These are phyloP conservation scores for Mycena galericulata DNA, from an alignment of 768 basidiomycete genomes.

Conservation along the genomic window DNA sequence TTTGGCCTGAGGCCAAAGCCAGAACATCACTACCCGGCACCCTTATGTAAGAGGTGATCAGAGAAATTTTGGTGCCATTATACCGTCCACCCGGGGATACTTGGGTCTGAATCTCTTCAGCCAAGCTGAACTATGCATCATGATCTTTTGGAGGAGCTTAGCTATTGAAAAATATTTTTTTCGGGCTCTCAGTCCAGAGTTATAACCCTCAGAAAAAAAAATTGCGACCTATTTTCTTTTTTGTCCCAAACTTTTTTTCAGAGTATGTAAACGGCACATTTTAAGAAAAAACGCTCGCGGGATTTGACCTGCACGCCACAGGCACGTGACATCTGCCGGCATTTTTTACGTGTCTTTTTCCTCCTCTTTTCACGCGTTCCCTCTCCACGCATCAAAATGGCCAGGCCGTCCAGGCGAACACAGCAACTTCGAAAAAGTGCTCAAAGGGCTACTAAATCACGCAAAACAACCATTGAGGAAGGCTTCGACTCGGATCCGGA, in stretches of 20 bases:
- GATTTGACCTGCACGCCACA: not conserved
- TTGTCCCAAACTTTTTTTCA: not conserved
- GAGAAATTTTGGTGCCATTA: not conserved
- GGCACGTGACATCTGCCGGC: not conserved
- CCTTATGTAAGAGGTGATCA: conserved; percentile 2
- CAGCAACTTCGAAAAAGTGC: not conserved
- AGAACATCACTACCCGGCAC: too few relatives aligned
- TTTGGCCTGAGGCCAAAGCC: too few relatives aligned
- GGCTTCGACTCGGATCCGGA: not conserved
- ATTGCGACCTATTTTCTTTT: not conserved
- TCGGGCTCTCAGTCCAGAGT: not conserved
- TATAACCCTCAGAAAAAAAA: not conserved
- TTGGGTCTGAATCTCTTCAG: not conserved
- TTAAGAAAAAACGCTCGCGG: not conserved
- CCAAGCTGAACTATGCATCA: not conserved
- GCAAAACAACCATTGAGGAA: not conserved
- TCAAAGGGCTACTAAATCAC: not conserved
- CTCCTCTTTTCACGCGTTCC: not conserved
- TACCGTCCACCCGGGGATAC: not conserved
- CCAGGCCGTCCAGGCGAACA: not conserved
- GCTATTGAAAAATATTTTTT: not conserved
- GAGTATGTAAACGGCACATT: not conserved
- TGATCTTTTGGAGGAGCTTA: not conserved
- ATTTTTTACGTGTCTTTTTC: not conserved
- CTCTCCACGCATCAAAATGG: not conserved